phyloP scores from a whole-genome alignment of 176 grass and related monocot species.

The Raddia guianensis region DNA sequence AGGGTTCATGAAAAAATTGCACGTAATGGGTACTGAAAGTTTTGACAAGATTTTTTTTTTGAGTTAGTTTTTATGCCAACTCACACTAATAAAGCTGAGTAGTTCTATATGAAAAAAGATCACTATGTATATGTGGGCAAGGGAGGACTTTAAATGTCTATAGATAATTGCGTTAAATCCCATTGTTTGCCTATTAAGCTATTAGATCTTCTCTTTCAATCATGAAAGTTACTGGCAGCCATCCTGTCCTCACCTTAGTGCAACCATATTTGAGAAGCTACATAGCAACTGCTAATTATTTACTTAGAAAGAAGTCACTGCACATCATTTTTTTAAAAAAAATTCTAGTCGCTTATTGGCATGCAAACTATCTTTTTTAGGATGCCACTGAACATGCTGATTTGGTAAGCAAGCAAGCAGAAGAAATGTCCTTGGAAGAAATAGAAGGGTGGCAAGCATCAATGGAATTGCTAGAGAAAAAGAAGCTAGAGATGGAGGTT shows the following conservation, averaged over 20 bases:
- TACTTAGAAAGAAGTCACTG: constrained; percentile 1
- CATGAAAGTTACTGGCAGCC: background rate
- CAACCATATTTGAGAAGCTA: background rate
- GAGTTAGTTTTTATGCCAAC: background rate
- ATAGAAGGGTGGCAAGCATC: constrained; percentile 83
- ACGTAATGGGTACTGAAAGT: background rate
- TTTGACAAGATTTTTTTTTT: background rate
- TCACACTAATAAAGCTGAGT: background rate
- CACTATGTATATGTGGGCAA: background rate
- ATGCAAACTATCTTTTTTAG: constrained; percentile 57
- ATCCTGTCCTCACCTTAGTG: background rate
- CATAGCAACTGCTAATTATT: background rate
- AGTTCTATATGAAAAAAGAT: background rate
- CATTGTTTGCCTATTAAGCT: constrained; percentile 12
- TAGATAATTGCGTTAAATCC: background rate
- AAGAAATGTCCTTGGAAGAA: constrained; percentile 69
- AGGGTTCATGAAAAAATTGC: background rate
- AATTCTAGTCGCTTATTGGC: constrained; percentile 9
- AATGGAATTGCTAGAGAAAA: constrained; percentile 79
- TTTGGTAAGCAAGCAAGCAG: constrained; percentile 55
- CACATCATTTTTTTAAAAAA: constrained; percentile 3
- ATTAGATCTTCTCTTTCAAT: background rate
- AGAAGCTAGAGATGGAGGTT: constrained; percentile 75
- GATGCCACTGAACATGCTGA: constrained; percentile 74
- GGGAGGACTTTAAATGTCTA: background rate